phyloP scores from a whole-genome alignment of 1,284 basidiomycete genomes.

The Irpex sp. region DNA sequence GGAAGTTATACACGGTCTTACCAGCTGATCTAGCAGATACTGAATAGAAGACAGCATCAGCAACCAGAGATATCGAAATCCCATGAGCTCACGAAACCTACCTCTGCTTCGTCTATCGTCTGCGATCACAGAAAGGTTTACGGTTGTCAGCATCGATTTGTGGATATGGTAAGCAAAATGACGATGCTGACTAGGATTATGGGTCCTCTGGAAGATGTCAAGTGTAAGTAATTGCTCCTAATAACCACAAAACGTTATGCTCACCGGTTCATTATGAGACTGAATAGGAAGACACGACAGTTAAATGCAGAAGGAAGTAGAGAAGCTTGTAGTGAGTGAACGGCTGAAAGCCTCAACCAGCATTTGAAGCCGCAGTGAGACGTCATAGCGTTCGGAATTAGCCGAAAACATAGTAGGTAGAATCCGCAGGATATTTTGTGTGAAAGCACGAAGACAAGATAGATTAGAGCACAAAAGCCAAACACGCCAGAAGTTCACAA shows the following conservation, averaged over 20 bases:
- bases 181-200: not conserved
- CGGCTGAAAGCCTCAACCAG: no score
- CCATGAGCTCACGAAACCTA: not conserved
- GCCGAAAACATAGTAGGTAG: no score
- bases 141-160: not conserved
- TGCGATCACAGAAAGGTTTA: not conserved
- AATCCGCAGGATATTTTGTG: no score
- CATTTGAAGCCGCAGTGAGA: no score
- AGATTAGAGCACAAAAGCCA: no score
- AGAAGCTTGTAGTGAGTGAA: not conserved
- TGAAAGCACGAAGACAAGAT: no score
- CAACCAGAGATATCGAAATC: not conserved
- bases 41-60: no score
- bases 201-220: not conserved
- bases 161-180: not conserved
- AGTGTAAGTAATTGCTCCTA: not conserved
- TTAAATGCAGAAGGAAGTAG: not conserved
- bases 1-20: not conserved
- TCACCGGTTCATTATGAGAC: not conserved
- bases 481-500: no score
- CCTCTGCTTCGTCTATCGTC: not conserved
- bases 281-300: not conserved
- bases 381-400: no score
- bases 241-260: not conserved
- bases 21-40: not conserved